These are phyloP conservation scores for Euryodendron excelsum DNA, from an alignment of 148 eudicot species.

Conservation along the genomic window DNA sequence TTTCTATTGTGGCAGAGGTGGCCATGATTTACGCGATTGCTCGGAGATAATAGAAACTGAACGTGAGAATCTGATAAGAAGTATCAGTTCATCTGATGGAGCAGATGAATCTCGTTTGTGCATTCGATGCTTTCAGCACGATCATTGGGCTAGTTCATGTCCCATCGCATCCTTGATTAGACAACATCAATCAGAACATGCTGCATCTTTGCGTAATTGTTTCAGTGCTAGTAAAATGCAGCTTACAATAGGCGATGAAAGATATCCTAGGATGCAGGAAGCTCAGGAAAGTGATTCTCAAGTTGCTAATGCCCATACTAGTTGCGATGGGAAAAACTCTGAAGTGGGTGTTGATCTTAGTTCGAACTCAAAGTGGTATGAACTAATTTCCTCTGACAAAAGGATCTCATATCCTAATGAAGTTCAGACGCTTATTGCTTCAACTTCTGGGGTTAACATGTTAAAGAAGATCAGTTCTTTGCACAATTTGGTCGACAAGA, in stretches of 20 bases:
- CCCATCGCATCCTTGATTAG: constrained; percentile 26
- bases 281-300: not conserved
- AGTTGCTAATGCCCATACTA: not conserved
- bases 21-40: constrained; percentile 47
- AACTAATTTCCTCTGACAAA: constrained; percentile 8
- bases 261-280: not conserved
- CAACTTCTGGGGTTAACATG: constrained; percentile 2
- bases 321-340: not conserved
- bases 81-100: constrained; percentile 19
- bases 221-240: constrained; percentile 8
- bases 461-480: not conserved
- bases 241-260: not conserved
- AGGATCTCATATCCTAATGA: not conserved
- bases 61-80: constrained; percentile 29
- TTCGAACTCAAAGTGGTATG: constrained; percentile 29
- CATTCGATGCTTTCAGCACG: constrained; percentile 52
- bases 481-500: constrained; percentile 13
- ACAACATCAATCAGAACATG: not conserved
- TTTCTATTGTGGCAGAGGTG: constrained; percentile 46
- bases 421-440: constrained; percentile 2
- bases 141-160: constrained; percentile 61
- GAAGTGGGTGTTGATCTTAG: not conserved
- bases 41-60: constrained; percentile 36
- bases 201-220: too few species aligned
- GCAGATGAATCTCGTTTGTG: constrained; percentile 40